A percentile compares a stretch with the other conserved stretches of the same genome.
Conservation (phyloP, 306 rosid species). For the Cyclanthera cordifolia region DNA sequence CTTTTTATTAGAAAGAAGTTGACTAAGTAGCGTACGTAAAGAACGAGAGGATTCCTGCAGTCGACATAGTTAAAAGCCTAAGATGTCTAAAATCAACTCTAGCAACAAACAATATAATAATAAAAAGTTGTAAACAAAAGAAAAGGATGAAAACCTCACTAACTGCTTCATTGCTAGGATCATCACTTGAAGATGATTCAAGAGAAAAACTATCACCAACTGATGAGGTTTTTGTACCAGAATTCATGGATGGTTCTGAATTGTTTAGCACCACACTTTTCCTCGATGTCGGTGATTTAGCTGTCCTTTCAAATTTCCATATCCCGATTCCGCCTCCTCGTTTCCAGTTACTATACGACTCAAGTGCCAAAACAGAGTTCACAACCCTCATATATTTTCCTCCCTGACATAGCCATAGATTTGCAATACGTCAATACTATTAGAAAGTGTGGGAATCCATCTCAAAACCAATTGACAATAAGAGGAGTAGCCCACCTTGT, state of each 20-base stretch:
- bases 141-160: constrained; percentile 23
- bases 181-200: constrained; percentile 31
- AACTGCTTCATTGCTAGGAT: constrained; percentile 41
- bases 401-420: constrained; percentile 34
- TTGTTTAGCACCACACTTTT: constrained; percentile 39
- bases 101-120: background rate
- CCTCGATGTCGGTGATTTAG: constrained; percentile 34
- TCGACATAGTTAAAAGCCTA: background rate
- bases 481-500: no score
- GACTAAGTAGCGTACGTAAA: constrained; percentile 42
- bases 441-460: no score
- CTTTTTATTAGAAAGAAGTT: constrained; percentile 49
- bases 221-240: constrained; percentile 32
- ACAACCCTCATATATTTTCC: constrained; percentile 78
- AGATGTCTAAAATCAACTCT: background rate
- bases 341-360: constrained; percentile 60
- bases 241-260: constrained; percentile 51
- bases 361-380: constrained; percentile 62
- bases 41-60: constrained; percentile 49
- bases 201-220: constrained; percentile 31
- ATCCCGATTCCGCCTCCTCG: constrained; percentile 49
- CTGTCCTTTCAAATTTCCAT: constrained; percentile 42
- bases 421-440: background rate
- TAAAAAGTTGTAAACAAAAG: constrained; percentile 4
- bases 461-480: no score